Percentiles rank a stretch among this genome's conserved stretches.
Evolutionary conservation across 2,329 filamentous ascomycete species (phyloP).

Genomic region (Alternaria sp.): DNA sequence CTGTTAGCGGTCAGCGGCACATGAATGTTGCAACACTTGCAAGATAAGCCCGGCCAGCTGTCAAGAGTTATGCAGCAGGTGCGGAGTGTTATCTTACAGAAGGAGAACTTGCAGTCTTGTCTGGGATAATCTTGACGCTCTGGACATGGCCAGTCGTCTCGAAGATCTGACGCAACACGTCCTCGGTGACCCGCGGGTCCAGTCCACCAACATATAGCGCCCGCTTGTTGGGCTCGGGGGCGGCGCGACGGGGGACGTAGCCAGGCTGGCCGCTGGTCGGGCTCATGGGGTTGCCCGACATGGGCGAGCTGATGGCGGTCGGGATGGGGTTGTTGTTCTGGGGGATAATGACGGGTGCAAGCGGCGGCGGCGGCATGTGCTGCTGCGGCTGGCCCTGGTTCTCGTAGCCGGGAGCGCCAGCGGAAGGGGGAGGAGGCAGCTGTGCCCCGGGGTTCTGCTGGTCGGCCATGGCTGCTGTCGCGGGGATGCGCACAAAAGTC

Average conservation of each 20-base stretch:
- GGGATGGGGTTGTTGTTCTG: slow-evolving; percentile 97
- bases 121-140: slow-evolving; percentile 98
- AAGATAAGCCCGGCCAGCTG: slow-evolving; percentile 19
- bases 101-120: slow-evolving; percentile 86
- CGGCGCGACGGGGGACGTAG: slow-evolving; percentile 80
- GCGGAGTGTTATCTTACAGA: slow-evolving; percentile 24
- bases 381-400: slow-evolving; percentile 69
- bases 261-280: slow-evolving; percentile 76
- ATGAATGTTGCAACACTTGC: slow-evolving; percentile 9
- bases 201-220: slow-evolving; percentile 95
- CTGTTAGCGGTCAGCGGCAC: slow-evolving; percentile 24
- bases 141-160: slow-evolving; percentile 98
- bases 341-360: slow-evolving; percentile 84
- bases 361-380: slow-evolving; percentile 88
- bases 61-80: slow-evolving; percentile 17
- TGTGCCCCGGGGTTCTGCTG: slow-evolving; percentile 66
- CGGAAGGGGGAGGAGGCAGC: slow-evolving; percentile 73
- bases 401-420: slow-evolving; percentile 78
- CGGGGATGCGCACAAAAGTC: slow-evolving; percentile 10
- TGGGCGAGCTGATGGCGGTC: slow-evolving; percentile 86
- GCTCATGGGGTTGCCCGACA: slow-evolving; percentile 81
- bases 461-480: slow-evolving; percentile 73
- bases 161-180: slow-evolving; percentile 96
- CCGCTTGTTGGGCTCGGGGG: slow-evolving; percentile 97
- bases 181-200: slow-evolving; percentile 93